Evolutionary conservation across 2,329 filamentous ascomycete species (phyloP).

Genomic region (Aspergillus amoenus): DNA sequence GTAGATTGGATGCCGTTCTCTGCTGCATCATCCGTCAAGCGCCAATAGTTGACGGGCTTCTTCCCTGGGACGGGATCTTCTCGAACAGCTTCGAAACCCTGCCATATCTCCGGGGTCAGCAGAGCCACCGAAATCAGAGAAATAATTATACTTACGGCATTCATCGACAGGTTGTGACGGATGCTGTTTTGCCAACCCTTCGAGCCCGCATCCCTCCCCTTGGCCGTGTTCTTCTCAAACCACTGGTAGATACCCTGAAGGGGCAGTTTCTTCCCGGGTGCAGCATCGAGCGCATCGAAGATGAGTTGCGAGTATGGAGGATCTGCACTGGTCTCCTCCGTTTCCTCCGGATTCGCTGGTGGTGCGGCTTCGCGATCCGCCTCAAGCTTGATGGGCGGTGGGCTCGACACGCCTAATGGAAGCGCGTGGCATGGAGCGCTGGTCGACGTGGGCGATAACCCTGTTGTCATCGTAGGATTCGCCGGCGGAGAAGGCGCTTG

Average conservation of each 20-base stretch:
- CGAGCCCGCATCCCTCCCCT: constrained; percentile 58
- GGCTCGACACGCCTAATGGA: constrained; percentile 11
- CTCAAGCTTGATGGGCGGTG: constrained; percentile 7
- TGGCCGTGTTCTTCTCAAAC: constrained; percentile 80
- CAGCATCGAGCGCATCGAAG: constrained; percentile 69
- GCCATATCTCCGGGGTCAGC: constrained; percentile 1
- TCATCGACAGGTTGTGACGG: constrained; percentile 95
- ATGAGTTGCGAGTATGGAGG: constrained; percentile 82
- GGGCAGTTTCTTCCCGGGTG: constrained; percentile 67
- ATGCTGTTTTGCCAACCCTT: constrained; percentile 96
- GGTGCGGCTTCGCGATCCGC: constrained; percentile 24
- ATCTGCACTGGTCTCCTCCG: constrained; percentile 41
- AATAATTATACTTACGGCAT: constrained; percentile 63
- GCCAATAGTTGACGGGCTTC: constrained; percentile 73
- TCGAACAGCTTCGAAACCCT: constrained; percentile 55
- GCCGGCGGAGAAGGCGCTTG: not conserved
- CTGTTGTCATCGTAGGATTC: not conserved
- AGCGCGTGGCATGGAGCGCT: constrained; percentile 22
- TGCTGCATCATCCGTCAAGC: constrained; percentile 68
- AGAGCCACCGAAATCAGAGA: not conserved
- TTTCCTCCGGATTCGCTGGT: constrained; percentile 19
- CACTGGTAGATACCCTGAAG: constrained; percentile 87
- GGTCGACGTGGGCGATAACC: constrained; percentile 23
- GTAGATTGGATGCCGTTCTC: constrained; percentile 74
- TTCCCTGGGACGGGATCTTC: constrained; percentile 49